Conservation (phyloP, 805 yeast species). For the Metschnikowia koreensis region DNA sequence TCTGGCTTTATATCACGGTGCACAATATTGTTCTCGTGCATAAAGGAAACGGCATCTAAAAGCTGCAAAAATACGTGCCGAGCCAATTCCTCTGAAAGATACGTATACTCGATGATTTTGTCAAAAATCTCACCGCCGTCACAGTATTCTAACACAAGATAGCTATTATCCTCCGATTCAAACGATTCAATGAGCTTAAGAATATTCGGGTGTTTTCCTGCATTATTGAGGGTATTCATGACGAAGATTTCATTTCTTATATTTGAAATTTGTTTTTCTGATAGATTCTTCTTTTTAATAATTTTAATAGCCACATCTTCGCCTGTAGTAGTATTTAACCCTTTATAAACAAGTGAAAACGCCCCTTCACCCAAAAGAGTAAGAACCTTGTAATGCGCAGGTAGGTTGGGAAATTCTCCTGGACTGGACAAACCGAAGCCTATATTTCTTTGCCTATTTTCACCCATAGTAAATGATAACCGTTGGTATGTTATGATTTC, state of each 20-base stretch:
- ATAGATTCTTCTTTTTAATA: conserved; percentile 68
- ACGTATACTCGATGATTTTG: conserved; percentile 64
- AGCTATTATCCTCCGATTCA: conserved; percentile 60
- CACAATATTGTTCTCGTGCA: conserved; percentile 76
- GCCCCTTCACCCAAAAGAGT: conserved; percentile 79
- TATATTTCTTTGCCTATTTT: neutral
- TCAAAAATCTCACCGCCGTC: conserved; percentile 76
- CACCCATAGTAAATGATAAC: neutral
- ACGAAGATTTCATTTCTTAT: conserved; percentile 80
- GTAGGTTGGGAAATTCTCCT: conserved; percentile 34
- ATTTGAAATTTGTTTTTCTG: conserved; percentile 58
- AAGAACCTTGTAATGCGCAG: conserved; percentile 40
- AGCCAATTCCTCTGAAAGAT: conserved; percentile 61
- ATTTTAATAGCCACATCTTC: conserved; percentile 53
- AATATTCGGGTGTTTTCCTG: conserved; percentile 56
- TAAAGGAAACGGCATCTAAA: conserved; percentile 60
- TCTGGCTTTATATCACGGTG: conserved; percentile 86
- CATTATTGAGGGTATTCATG: conserved; percentile 52
- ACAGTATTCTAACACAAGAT: conserved; percentile 70
- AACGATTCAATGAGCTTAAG: conserved; percentile 65
- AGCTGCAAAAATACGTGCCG: conserved; percentile 65
- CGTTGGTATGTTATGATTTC: neutral
- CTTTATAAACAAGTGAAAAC: conserved; percentile 71
- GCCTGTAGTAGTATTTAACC: conserved; percentile 39
- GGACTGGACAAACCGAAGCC: conserved; percentile 6